Base-by-base conservation (phyloP, 768 basidiomycete genomes). In the Cystofilobasidium ferigula region DNA sequence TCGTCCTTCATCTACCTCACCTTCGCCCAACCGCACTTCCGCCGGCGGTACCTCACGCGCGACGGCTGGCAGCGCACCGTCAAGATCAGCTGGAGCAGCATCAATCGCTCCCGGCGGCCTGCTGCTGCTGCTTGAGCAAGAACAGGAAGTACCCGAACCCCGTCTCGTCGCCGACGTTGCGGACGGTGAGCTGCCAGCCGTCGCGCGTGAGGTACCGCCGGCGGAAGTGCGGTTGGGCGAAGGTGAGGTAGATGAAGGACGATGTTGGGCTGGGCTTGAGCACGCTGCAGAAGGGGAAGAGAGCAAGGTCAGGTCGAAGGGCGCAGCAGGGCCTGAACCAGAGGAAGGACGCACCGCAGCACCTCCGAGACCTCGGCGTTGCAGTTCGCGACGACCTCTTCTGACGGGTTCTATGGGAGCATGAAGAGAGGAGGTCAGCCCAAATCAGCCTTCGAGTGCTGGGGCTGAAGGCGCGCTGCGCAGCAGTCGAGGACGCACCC, bases 171-270 rank as follows among this genome's bases (percentile, higher is more conserved):
- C 57, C 57, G 36, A 64, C 54, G 32, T 43, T 56, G 22, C n/a
- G 42, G 32, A 54, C 40, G 14, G 32, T 28, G 9, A 67, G 54
- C 13, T 67, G 38, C 62, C 61, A 68, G 14, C 61, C 67, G 1
- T 80, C 78, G 57, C 80, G 76, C 4, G 77, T 80, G 22, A 92
- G 77, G 74, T 83, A 89, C 24, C 83, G 83, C 63, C 80, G 79
- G 45, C 89, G 84, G 73, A 92, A 91, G 73, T 92, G 89, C 0
- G 89, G 89, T 73, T 91, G 89, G 5, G 89, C 89, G 70, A 91
- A 89, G 6, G 89, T 91, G 65, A 53, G 32, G 43, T 68, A 68
- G 22, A 68, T 38, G 26, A 68, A 63, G n/a, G 60, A 35, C 2
- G 60, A 75, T 71, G 69, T 71, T 72, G 60, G 32, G 13, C 24